Base-by-base conservation (phyloP, 1,284 basidiomycete genomes). In the Rhodotorula sp. region DNA sequence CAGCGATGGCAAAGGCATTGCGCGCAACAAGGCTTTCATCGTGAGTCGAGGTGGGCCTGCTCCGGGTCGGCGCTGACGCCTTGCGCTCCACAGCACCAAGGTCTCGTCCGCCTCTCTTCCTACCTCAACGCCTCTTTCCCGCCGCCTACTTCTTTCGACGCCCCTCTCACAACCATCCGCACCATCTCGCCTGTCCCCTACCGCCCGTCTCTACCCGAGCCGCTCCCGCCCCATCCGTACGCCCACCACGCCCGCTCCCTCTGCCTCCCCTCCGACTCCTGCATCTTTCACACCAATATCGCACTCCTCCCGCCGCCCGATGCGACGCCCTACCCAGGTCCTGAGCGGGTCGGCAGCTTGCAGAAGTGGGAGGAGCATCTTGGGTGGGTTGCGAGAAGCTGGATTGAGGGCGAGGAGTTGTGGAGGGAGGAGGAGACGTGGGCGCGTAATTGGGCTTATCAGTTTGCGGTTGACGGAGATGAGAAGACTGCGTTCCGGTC, bases 271-370 rank as follows among this genome's bases (percentile, higher is more conserved):
- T 57, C 47, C 44, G 34, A 40, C 28, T 26, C 57, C 20, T 69
- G 67, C 50, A 28, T 69, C 57, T 76, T 79, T 62, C 20, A 74
- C n/a, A 71, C 76, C 47, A 76, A 78, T 65, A 34, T 78, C 20
- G 52, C 67, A 8, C 57, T 68, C 16, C 70, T 76, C 26, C 69
- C 71, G 20, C 67, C 76, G 7, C 70, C 68, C 13, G 71, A 73
- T 46, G 57, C 69, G 28, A 63, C 70, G 5, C 65, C 68, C 4
- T 77, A 76, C 62, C 75, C 75, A 3, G 66, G 66, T 24, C 68
- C 67, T 0, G 31, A 57, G 1, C 16, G 26, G 15, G 58, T 59
- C 46, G 31, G 24, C 6, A 30, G 26, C 22, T 31, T 74, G 26
- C 52, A 54, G 24, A 44, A 40, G 31, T 76, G 75, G 77, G 77